Evolutionary conservation across 176 grass and related monocot species (phyloP).

Genomic region (Otatea glauca): DNA sequence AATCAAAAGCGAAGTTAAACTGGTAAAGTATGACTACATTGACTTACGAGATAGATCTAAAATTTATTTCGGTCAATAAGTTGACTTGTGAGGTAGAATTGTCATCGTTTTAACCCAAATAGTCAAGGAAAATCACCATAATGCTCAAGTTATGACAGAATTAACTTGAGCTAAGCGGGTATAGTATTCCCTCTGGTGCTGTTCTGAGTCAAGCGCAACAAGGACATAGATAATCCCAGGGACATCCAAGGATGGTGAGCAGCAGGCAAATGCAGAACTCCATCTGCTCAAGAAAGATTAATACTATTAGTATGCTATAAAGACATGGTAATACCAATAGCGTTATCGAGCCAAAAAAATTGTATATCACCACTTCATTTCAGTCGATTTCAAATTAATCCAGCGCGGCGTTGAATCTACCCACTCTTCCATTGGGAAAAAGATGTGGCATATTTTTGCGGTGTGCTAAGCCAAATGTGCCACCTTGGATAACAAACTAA

Average conservation of each 20-base stretch:
- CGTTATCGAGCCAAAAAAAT: background rate
- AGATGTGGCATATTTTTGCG: too few species aligned
- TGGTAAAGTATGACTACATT: too few species aligned
- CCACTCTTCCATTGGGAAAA: background rate
- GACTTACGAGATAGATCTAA: too few species aligned
- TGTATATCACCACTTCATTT: background rate
- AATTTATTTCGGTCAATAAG: too few species aligned
- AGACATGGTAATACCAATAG: background rate
- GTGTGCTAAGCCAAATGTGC: background rate
- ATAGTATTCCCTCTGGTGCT: conserved; percentile 47
- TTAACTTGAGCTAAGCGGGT: conserved; percentile 35
- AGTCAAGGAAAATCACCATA: background rate
- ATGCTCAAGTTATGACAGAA: background rate
- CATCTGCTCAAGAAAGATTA: conserved; percentile 40
- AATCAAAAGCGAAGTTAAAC: too few species aligned
- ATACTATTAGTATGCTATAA: background rate
- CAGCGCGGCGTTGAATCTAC: background rate
- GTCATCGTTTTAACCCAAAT: too few species aligned
- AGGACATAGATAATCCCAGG: conserved; percentile 77
- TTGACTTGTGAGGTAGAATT: too few species aligned
- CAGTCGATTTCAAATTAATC: background rate
- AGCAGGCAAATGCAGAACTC: conserved; percentile 79
- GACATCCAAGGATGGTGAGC: conserved; percentile 66
- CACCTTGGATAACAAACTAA: background rate
- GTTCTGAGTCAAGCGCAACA: conserved; percentile 46